Evolutionary conservation across 202 grass and related monocot genomes (phyloP).

Genomic region (Sporobolus alterniflorus): DNA sequence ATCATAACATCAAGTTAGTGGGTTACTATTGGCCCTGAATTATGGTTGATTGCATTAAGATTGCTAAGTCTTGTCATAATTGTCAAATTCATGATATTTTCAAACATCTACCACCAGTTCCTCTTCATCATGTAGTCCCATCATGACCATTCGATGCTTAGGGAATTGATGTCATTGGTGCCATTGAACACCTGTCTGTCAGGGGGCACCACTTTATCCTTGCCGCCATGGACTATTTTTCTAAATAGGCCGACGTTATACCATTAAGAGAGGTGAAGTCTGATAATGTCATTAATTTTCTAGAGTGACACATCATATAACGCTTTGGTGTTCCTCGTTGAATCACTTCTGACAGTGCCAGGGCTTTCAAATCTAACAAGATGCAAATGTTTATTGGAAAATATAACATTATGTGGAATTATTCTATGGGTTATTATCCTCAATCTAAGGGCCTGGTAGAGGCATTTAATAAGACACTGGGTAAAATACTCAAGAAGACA

Average conservation of each 20-base stretch:
- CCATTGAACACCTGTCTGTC: background rate
- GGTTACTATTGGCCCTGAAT: background rate
- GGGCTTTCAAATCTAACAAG: background rate
- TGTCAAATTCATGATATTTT: background rate
- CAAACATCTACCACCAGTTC: background rate
- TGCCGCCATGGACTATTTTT: background rate
- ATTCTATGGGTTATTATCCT: background rate
- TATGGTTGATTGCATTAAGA: background rate
- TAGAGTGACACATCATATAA: background rate
- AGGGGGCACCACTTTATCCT: background rate
- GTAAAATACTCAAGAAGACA: background rate
- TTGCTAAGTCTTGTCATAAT: background rate
- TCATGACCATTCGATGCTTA: background rate
- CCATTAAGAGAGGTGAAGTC: background rate
- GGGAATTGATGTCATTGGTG: background rate
- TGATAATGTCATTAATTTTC: background rate
- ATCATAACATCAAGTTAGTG: no score
- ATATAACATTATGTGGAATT: background rate
- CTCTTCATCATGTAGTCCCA: background rate
- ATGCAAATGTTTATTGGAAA: background rate
- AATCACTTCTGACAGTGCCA: background rate
- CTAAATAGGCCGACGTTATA: background rate
- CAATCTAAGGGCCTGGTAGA: background rate
- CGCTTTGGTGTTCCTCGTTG: background rate
- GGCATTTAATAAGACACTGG: background rate